Conservation (phyloP, 345 rosid species). For the Salix arbutifolia region DNA sequence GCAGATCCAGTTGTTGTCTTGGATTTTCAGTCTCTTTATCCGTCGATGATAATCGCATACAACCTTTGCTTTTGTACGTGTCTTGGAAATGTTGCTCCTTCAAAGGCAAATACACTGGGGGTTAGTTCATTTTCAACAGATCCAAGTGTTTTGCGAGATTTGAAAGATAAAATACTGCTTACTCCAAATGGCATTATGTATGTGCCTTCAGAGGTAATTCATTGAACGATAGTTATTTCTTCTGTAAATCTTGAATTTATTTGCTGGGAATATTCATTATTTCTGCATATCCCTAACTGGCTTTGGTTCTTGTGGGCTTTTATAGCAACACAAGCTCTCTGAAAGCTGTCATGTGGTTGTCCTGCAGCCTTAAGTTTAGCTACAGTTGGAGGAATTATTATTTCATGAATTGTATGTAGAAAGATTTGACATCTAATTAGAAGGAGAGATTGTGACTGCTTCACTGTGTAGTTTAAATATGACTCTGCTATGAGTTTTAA, state of each 20-base stretch:
- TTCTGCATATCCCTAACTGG: not conserved
- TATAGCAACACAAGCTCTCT: not conserved
- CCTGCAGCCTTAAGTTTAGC: not conserved
- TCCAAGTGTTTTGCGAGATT: slow-evolving; percentile 42
- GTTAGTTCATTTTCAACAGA: slow-evolving; percentile 70
- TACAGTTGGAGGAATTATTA: not conserved
- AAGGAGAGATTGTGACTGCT: too few species aligned
- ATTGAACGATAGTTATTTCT: not conserved
- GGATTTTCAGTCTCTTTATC: slow-evolving; percentile 98
- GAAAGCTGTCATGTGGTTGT: not conserved
- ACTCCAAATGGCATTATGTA: slow-evolving; percentile 85
- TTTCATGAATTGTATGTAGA: too few species aligned
- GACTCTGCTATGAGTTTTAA: too few species aligned
- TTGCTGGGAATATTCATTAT: too few species aligned
- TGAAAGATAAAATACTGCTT: slow-evolving; percentile 56
- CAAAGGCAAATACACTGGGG: slow-evolving; percentile 68
- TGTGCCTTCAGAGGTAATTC: slow-evolving; percentile 71
- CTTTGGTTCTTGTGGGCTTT: not conserved
- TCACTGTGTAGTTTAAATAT: too few species aligned
- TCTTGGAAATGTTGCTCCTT: slow-evolving; percentile 72
- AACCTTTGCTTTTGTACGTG: slow-evolving; percentile 93
- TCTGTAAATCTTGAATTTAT: not conserved
- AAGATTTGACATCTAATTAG: too few species aligned
- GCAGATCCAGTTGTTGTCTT: slow-evolving; percentile 88
- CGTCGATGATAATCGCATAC: slow-evolving; percentile 94